Percentiles rank a stretch among this genome's conserved stretches.
These are phyloP conservation scores for Euclidium syriacum DNA, from an alignment of 345 rosid genomes.

Conservation along the genomic window DNA sequence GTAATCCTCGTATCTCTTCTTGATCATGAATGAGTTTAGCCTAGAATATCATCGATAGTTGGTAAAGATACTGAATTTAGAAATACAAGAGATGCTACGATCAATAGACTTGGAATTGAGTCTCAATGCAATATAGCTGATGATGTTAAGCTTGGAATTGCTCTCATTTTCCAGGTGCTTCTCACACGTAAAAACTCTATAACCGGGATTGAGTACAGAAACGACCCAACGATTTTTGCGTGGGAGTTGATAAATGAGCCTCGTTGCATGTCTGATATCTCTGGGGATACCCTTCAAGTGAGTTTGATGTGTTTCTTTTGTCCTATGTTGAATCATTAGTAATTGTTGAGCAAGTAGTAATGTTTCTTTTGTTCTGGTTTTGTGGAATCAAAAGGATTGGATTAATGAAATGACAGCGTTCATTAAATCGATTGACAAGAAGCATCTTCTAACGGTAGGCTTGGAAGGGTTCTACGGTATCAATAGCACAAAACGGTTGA, in stretches of 20 bases:
- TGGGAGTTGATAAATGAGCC: slow-evolving; percentile 98
- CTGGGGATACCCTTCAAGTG: slow-evolving; percentile 92
- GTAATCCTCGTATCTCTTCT: not conserved
- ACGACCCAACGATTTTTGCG: slow-evolving; percentile 87
- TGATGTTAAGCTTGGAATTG: not conserved
- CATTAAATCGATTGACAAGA: slow-evolving; percentile 78
- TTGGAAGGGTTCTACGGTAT: slow-evolving; percentile 97
- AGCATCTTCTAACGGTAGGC: slow-evolving; percentile 84
- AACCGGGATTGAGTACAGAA: slow-evolving; percentile 78
- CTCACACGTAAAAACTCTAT: slow-evolving; percentile 83
- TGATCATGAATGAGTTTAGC: not conserved
- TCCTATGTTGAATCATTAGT: not conserved
- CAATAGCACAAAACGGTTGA: slow-evolving; percentile 61
- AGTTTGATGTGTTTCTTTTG: slow-evolving; percentile 28
- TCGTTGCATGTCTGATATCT: slow-evolving; percentile 82
- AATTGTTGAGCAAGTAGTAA: not conserved
- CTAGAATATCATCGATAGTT: not conserved
- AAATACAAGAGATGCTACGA: not conserved
- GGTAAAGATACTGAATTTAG: not conserved
- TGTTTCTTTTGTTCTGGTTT: not conserved
- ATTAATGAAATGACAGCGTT: slow-evolving; percentile 79
- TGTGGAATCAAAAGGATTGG: slow-evolving; percentile 65
- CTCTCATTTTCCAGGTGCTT: slow-evolving; percentile 46
- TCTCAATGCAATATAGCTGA: not conserved
- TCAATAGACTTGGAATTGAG: not conserved